phyloP scores from a whole-genome alignment of 2,329 filamentous ascomycete species.

The Aspergillus hiratsukae region DNA sequence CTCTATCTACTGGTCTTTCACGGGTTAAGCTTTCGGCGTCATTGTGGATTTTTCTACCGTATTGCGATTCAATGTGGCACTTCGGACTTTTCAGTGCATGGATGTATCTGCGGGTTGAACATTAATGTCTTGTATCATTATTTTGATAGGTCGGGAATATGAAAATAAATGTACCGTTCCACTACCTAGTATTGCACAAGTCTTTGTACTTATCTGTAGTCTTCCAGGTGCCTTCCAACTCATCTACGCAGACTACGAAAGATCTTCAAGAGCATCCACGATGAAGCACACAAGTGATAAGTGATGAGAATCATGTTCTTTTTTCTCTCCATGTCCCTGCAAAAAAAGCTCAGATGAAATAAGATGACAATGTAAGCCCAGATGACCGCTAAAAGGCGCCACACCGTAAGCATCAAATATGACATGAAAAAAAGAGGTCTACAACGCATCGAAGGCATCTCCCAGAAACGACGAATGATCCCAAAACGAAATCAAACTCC shows the following conservation, averaged over 20 bases:
- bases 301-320: background rate
- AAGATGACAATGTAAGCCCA: slow-evolving; percentile 6
- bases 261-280: background rate
- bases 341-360: slow-evolving; percentile 3
- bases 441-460: slow-evolving; percentile 1
- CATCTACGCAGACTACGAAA: background rate
- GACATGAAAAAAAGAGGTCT: background rate
- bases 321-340: slow-evolving; percentile 8
- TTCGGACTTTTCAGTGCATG: background rate
- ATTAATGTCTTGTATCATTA: background rate
- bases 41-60: background rate
- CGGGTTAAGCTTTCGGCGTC: background rate
- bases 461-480: slow-evolving; percentile 15
- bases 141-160: background rate
- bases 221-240: too few species aligned
- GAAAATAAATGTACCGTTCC: background rate
- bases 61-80: background rate
- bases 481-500: slow-evolving; percentile 15
- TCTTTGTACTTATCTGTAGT: background rate
- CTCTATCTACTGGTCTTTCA: background rate
- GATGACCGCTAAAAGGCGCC: background rate
- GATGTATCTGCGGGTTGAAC: background rate
- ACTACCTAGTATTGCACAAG: background rate
- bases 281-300: background rate
- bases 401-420: background rate